Evolutionary conservation across 1,284 basidiomycete species (phyloP), one percentile per base, ranked within the genome.

Genomic region (Neolentinus lepideus): DNA sequence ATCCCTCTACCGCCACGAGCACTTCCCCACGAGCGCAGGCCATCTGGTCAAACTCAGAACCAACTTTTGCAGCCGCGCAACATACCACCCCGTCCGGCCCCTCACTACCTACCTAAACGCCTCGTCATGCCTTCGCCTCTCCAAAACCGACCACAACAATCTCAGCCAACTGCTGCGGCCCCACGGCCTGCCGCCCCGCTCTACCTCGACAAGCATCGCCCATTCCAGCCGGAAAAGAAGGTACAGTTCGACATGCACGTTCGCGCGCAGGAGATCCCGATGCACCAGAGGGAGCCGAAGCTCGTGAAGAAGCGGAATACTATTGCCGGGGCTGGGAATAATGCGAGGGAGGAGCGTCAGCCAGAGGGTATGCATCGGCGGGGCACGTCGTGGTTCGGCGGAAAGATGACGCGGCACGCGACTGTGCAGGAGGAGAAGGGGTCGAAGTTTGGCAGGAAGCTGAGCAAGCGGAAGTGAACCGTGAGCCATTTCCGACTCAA

Each of bases 61-160:
- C 12, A 16, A 43, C 8, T 16, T 21, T 6, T n/a, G 12, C 29
- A 31, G 29, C 38, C 38, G n/a, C 38, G 6, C 3, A 16, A 43
- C 16, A 6, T 43, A 3, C 8, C 8, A 6, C 38, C 38, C 12
- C 38, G 60, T 60, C 68, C 65, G 0, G 66, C 63, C 25, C 77
- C 75, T 14, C 72, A 69, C 35, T 76, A 83, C 62, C 62, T 83
- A 24, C 84, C 84, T 2, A 84, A 77, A 65, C 76, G 70, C 33
- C 77, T 87, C 29, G 80, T 87, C 33, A 87, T 87, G 84, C 84
- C 84, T 46, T 66, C 80, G 4, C 85, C 79, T 16, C 71, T 87
- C 24, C 47, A 50, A 21, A 24, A 21, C 24, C 47, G 25, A 56
- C 59, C n/a, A 31, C 63, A 62, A 50, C 62, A 55, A 16, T 58